phyloP scores from a whole-genome alignment of 73 alveolate species.

The Durusdinium trenchii region DNA sequence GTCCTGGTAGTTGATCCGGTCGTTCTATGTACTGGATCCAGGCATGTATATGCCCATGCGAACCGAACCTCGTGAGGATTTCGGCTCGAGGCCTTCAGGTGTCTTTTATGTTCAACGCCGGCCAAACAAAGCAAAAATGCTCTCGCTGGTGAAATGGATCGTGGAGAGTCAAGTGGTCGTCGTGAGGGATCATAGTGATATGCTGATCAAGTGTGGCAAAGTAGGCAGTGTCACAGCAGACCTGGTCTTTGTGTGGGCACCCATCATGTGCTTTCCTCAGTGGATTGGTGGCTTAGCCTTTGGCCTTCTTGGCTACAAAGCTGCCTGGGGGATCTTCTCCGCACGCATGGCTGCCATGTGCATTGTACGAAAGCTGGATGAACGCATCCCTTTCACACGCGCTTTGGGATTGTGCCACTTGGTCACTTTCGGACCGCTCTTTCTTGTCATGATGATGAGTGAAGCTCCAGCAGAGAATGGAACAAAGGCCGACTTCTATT shows the following conservation, averaged over 20 bases:
- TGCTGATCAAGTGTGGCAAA: neutral
- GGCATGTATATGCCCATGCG: too few relatives aligned
- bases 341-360: conserved; percentile 88
- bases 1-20: too few relatives aligned
- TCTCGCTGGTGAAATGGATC: neutral
- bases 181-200: conserved; percentile 51
- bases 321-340: conserved; percentile 24
- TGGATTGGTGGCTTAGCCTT: conserved; percentile 52
- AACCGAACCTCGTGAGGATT: too few relatives aligned
- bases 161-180: conserved; percentile 23
- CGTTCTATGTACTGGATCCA: too few relatives aligned
- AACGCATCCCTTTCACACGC: conserved; percentile 51
- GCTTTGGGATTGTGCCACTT: conserved; percentile 66
- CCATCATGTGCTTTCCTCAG: conserved; percentile 65
- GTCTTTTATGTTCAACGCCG: too few relatives aligned
- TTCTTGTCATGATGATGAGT: neutral
- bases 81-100: too few relatives aligned
- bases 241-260: conserved; percentile 11
- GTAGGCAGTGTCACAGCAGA: conserved; percentile 44
- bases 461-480: neutral
- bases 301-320: conserved; percentile 10
- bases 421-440: conserved; percentile 51
- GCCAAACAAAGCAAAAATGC: too few relatives aligned
- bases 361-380: conserved; percentile 55
- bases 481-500: neutral